These are phyloP conservation scores for Sphenostylis stenocarpa DNA, from an alignment of 306 rosid genomes.

Conservation along the genomic window DNA sequence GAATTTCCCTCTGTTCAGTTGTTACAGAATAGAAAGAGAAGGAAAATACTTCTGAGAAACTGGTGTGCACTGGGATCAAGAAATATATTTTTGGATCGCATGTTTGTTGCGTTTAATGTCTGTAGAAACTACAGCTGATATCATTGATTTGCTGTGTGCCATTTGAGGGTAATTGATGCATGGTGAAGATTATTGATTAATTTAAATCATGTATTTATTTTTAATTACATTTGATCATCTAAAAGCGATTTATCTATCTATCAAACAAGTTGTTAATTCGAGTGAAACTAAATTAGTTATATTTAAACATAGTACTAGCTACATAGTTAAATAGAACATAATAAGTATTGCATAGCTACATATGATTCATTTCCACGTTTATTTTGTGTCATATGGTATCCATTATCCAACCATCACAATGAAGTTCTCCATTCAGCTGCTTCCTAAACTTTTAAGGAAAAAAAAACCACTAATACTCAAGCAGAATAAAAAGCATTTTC, in stretches of 20 bases:
- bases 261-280: no score
- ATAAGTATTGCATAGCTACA: background rate
- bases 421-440: background rate
- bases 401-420: background rate
- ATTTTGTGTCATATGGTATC: background rate
- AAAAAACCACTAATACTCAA: background rate
- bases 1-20: constrained; percentile 7
- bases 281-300: no score
- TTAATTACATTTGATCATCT: no score
- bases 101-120: background rate
- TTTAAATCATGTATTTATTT: no score
- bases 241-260: no score
- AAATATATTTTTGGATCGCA: constrained; percentile 15
- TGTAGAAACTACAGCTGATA: background rate
- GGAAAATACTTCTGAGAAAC: background rate
- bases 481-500: background rate
- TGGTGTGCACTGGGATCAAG: background rate
- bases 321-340: no score
- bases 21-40: constrained; percentile 13
- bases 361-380: background rate
- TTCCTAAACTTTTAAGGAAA: background rate
- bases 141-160: background rate
- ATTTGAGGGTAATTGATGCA: background rate
- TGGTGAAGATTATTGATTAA: background rate
- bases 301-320: no score